These are phyloP conservation scores for Fusarium sp. DNA, from an alignment of 2,329 filamentous ascomycete genomes.

Conservation along the genomic window DNA sequence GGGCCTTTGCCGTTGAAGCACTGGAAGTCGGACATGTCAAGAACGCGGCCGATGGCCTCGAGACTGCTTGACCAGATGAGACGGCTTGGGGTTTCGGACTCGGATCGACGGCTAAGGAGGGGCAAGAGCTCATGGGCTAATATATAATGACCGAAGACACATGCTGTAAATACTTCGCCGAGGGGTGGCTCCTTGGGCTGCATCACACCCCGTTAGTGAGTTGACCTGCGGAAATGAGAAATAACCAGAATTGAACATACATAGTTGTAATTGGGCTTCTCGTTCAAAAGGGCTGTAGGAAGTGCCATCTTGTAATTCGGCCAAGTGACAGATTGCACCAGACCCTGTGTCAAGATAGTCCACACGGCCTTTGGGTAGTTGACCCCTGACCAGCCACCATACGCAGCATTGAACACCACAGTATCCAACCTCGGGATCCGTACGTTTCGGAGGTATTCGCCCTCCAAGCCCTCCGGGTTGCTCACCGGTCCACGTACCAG, in stretches of 20 bases:
- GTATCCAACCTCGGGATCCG: constrained; percentile 79
- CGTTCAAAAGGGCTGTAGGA: constrained; percentile 60
- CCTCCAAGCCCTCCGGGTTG: constrained; percentile 58
- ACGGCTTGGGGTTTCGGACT: constrained; percentile 66
- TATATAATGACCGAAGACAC: constrained; percentile 95
- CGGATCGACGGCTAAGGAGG: constrained; percentile 69
- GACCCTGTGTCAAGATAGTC: constrained; percentile 68
- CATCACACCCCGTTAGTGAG: constrained; percentile 9
- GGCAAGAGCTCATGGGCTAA: constrained; percentile 84
- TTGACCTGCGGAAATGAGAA: not conserved
- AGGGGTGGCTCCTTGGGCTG: constrained; percentile 71
- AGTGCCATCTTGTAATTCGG: constrained; percentile 80
- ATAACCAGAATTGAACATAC: constrained; percentile 42
- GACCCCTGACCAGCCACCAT: constrained; percentile 87
- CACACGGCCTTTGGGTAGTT: constrained; percentile 73
- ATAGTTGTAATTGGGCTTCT: constrained; percentile 54
- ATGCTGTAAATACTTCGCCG: constrained; percentile 88
- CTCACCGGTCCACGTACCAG: constrained; percentile 61
- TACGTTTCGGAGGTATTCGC: constrained; percentile 58
- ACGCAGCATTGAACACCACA: constrained; percentile 88
- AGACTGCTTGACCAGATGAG: constrained; percentile 91
- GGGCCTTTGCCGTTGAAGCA: constrained; percentile 71
- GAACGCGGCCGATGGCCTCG: constrained; percentile 69
- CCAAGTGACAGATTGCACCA: constrained; percentile 78
- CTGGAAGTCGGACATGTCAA: constrained; percentile 81